Evolutionary conservation across 1,284 basidiomycete species (phyloP), one percentile per base, ranked within the genome.

Genomic region (Baeospora myosura): DNA sequence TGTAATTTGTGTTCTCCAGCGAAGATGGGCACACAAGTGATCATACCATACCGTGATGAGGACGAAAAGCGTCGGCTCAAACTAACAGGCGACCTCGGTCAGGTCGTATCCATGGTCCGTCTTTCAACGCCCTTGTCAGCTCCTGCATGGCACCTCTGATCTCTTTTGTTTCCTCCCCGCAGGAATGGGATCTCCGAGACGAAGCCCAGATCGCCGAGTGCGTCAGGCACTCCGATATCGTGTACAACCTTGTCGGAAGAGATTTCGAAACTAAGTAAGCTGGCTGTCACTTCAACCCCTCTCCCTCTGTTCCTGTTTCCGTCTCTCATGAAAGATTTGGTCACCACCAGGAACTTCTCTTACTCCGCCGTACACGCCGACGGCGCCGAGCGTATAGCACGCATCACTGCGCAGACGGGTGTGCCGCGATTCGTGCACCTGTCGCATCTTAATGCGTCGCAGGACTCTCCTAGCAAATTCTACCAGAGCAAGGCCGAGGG

Each of bases 21-120:
- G 46, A 92, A 90, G 68, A 72, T 81, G 60, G 95, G 95, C 7
- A 92, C 92, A 3, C 93, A 96, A 61, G 92, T 98, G 46, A 78
- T 98, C 55, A 76, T 96, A 43, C 95, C 96, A 7, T 98, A 97
- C 72, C 79, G 96, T 24, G 93, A 98, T 54, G 91, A 95, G 61
- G 93, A 98, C 60, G 86, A 92, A 60, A 93, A 88, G 62, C 76
- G 96, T 48, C 80, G 89, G 60, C 70, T 99, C 58, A 88, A 85
- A 65, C 85, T 90, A 6, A 90, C 88, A 78, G 96, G 96, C 40
- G 96, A 99, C 69, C 74, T 98, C 43, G 96, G 96, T 22, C 93
- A 97, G 71, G 86, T 99, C 51, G 88, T 97, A 43, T 82, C 91
- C 50, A 81, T 98, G 81, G 91, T 93, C 49, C 56, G 76, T 65